phyloP scores from a whole-genome alignment of 2,329 filamentous ascomycete species.

The Amauroascus niger region DNA sequence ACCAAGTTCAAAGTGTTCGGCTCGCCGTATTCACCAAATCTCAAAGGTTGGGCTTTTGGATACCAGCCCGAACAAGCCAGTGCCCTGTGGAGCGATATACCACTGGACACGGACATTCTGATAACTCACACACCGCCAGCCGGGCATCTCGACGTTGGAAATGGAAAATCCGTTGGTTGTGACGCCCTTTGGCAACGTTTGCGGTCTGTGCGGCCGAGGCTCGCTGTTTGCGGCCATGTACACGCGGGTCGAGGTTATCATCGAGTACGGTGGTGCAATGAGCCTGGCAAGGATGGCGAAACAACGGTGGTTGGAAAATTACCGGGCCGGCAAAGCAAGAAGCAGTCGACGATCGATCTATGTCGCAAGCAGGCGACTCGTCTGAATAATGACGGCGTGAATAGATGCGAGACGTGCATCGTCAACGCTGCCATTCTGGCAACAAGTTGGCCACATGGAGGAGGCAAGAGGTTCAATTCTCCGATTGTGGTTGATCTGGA shows the following conservation, averaged over 20 bases:
- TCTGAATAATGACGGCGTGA: constrained; percentile 28
- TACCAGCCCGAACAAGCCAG: constrained; percentile 32
- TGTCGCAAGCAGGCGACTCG: constrained; percentile 33
- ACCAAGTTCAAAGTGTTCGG: constrained; percentile 49
- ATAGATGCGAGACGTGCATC: constrained; percentile 60
- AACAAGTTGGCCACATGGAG: constrained; percentile 52
- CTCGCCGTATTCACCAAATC: constrained; percentile 45
- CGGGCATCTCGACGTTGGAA: constrained; percentile 31
- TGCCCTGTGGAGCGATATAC: constrained; percentile 44
- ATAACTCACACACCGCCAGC: constrained; percentile 49
- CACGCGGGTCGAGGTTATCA: constrained; percentile 48
- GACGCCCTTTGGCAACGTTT: constrained; percentile 38
- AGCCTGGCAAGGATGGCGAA: constrained; percentile 13
- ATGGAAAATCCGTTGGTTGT: constrained; percentile 39
- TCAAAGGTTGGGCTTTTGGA: constrained; percentile 47
- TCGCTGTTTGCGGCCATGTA: constrained; percentile 51
- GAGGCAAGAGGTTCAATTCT: constrained; percentile 60
- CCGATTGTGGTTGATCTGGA: constrained; percentile 77
- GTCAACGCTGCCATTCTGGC: constrained; percentile 71
- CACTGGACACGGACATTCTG: constrained; percentile 44
- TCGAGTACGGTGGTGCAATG: constrained; percentile 39
- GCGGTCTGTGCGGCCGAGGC: constrained; percentile 39
- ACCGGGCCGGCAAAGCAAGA: constrained; percentile 43
- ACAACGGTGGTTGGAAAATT: constrained; percentile 20
- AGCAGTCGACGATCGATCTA: constrained; percentile 46